Percentiles rank a stretch among this genome's conserved stretches.
Evolutionary conservation across 176 grass and related monocot genomes (phyloP).

Genomic region (Aegilops umbellulata): DNA sequence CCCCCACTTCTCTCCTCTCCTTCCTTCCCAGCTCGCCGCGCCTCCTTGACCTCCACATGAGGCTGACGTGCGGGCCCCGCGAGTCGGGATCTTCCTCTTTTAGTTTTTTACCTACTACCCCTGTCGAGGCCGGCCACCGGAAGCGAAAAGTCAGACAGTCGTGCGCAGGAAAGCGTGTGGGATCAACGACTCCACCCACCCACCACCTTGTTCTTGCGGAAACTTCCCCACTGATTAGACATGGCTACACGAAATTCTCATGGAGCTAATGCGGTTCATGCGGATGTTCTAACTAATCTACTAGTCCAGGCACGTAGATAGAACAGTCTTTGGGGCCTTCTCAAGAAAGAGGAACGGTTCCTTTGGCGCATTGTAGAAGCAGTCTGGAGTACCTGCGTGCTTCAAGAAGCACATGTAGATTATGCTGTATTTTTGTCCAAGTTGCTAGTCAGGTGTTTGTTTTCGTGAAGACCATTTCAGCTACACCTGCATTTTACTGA

Average conservation of each 20-base stretch:
- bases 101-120: constrained; percentile 3
- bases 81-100: neutral
- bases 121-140: neutral
- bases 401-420: neutral
- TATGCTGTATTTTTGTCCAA: neutral
- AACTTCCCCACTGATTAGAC: neutral
- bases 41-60: constrained; percentile 28
- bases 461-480: neutral
- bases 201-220: neutral
- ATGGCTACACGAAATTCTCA: neutral
- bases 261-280: neutral
- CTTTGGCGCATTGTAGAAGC: neutral
- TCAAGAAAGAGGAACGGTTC: neutral
- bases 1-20: neutral
- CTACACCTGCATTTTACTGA: neutral
- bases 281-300: neutral
- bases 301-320: neutral
- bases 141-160: constrained; percentile 25
- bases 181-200: neutral
- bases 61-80: constrained; percentile 25
- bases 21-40: neutral
- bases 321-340: neutral
- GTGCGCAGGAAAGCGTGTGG: constrained; percentile 20
- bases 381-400: neutral
- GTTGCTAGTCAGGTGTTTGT: neutral